Evolutionary conservation across 140 eudicot species (phyloP), one percentile per base, ranked within the genome.

Genomic region (Anethum foeniculum): DNA sequence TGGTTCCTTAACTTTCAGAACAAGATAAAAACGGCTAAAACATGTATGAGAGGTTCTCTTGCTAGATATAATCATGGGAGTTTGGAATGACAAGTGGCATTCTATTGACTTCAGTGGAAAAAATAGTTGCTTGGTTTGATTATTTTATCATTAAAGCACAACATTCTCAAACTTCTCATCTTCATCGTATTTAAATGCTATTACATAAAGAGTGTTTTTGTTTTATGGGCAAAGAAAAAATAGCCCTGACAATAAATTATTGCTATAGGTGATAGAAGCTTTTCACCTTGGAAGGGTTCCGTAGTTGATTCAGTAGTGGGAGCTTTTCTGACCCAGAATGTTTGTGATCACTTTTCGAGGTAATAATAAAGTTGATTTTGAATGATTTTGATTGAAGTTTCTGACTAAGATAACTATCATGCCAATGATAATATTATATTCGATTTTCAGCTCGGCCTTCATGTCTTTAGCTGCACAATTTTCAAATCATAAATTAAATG

Each of bases 241-340:
- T 14, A 62, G 34, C 16, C 13, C 58, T 44, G 38, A 48, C 9
- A 34, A 23, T n/a, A 34, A 4, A 14, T 82, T 10, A 36, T 43
- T 16, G 48, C 38, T 67, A 76, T 79, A 86, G 90, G 90, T 36
- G 23, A 86, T 60, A 86, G 90, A 67, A 51, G 80, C 19, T 86
- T 84, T 83, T 84, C 81, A 78, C 77, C 81, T n/a, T 86, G 90
- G 90, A 82, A 85, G 62, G 86, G 90, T 51, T 87, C 86, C 21
- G 86, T 87, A 16, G 81, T 84, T 25, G 88, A 87, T 58, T 82
- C 90, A 23, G 85, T 87, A 51, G 90, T 77, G 49, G 90, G 90
- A 15, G 88, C 75, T 32, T 82, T 79, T 78, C 48, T 87, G 47
- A 64, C 90, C 41, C 90, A 87, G 52, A 85, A 82, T 73, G 74